Evolutionary conservation across 257 asterid species (phyloP).

Genomic region (Avicennia marina): DNA sequence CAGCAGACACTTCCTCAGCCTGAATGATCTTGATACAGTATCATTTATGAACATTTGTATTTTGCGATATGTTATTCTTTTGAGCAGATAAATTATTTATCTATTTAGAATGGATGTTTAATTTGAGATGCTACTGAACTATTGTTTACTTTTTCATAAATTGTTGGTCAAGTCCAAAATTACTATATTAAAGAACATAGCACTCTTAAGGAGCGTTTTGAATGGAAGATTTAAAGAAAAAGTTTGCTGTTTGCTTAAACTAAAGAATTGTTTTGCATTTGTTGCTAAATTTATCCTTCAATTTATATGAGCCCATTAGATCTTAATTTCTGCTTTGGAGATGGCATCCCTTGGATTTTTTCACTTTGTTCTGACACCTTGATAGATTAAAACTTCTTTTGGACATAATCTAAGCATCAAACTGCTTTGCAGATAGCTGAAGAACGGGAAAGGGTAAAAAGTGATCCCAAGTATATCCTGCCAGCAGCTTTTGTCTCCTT

Average conservation of each 20-base stretch:
- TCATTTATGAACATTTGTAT: too few relatives aligned
- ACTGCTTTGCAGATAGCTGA: conserved; percentile 52
- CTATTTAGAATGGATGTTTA: background rate
- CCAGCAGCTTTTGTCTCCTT: conserved; percentile 92
- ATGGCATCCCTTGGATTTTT: too few relatives aligned
- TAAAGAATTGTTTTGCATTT: background rate
- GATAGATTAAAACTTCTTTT: conserved; percentile 7
- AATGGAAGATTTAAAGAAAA: background rate
- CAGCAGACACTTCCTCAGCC: too few relatives aligned
- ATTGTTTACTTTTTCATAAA: conserved; percentile 5
- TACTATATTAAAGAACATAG: background rate
- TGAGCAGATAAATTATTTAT: background rate
- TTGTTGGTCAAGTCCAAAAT: background rate
- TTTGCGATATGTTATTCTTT: too few relatives aligned
- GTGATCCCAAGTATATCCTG: conserved; percentile 57
- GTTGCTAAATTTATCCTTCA: conserved; percentile 3
- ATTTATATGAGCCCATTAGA: background rate
- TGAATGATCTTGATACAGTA: too few relatives aligned
- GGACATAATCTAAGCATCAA: conserved; percentile 15
- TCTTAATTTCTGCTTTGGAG: too few relatives aligned
- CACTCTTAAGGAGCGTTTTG: background rate
- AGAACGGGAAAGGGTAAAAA: conserved; percentile 58
- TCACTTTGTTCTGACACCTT: too few relatives aligned
- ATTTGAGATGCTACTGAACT: background rate
- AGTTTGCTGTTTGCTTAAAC: background rate